Conservation (phyloP, 371 early-diverging fungal genomes). For the Mycotypha africana region DNA sequence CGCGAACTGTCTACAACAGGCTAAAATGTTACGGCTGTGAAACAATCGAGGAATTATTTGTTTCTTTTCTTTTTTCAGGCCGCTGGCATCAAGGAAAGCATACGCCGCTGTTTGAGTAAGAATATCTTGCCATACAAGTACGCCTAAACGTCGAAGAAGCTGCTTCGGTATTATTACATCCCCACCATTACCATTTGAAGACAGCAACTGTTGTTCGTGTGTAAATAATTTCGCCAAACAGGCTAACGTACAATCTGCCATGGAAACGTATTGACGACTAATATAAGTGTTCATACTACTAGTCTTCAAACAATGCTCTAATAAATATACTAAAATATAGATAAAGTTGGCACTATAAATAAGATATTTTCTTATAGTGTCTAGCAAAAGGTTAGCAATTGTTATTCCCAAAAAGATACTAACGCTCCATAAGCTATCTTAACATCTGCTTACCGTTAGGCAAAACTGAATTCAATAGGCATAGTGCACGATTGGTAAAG, state of each 20-base stretch:
- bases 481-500: slow-evolving; percentile 28
- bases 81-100: no score
- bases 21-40: slow-evolving; percentile 28
- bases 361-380: slow-evolving; percentile 28
- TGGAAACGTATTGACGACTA: no score
- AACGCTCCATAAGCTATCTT: no score
- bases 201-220: no score
- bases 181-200: not conserved
- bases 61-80: slow-evolving; percentile 14
- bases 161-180: slow-evolving; percentile 13
- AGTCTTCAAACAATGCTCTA: no score
- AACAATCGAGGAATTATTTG: slow-evolving; percentile 25
- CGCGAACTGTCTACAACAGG: slow-evolving; percentile 22
- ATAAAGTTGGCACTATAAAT: slow-evolving; percentile 28
- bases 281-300: no score
- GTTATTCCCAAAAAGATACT: no score
- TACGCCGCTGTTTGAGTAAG: no score
- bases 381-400: no score
- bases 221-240: no score
- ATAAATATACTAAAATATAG: slow-evolving; percentile 28
- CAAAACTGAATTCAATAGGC: slow-evolving; percentile 23
- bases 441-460: slow-evolving; percentile 27
- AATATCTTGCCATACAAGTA: slow-evolving; percentile 26
- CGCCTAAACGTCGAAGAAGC: slow-evolving; percentile 18
- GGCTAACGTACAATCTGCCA: no score